phyloP scores from a whole-genome alignment of 2,329 filamentous ascomycete genomes.

The Aspergillus caelatus region DNA sequence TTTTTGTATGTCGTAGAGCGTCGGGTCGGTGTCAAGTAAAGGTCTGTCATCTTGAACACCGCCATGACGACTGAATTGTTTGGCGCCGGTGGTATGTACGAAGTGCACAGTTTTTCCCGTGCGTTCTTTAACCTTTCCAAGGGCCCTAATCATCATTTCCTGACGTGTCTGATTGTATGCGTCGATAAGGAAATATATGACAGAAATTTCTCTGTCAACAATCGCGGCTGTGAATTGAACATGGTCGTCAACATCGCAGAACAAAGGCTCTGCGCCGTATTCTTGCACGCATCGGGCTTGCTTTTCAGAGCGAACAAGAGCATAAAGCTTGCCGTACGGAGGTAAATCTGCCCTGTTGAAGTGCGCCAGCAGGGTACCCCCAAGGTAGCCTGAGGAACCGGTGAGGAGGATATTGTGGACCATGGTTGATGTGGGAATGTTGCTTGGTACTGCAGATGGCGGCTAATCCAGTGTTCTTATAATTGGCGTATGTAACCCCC shows the following conservation, averaged over 20 bases:
- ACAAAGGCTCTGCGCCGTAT: slow-evolving; percentile 49
- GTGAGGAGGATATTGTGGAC: slow-evolving; percentile 52
- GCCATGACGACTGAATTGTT: slow-evolving; percentile 54
- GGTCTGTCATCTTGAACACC: slow-evolving; percentile 46
- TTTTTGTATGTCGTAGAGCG: slow-evolving; percentile 50
- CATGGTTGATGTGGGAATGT: not conserved
- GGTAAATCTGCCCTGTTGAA: slow-evolving; percentile 43
- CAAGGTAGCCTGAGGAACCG: slow-evolving; percentile 57
- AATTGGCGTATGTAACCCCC: not conserved
- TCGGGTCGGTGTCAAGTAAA: slow-evolving; percentile 49
- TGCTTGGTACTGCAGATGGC: not conserved
- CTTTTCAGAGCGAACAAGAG: slow-evolving; percentile 49
- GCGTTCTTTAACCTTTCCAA: slow-evolving; percentile 47
- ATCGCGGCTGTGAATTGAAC: slow-evolving; percentile 40
- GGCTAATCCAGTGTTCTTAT: not conserved
- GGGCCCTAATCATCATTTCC: slow-evolving; percentile 48
- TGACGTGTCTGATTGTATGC: slow-evolving; percentile 38
- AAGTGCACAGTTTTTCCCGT: slow-evolving; percentile 52
- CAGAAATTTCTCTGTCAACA: slow-evolving; percentile 47
- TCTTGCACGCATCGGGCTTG: slow-evolving; percentile 50
- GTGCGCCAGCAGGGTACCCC: slow-evolving; percentile 52
- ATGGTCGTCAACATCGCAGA: slow-evolving; percentile 44
- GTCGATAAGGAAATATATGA: slow-evolving; percentile 55
- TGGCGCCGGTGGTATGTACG: slow-evolving; percentile 57
- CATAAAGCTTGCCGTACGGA: slow-evolving; percentile 49